Percentiles rank a stretch among this genome's conserved stretches.
These are phyloP conservation scores for Chiua virens DNA, from an alignment of 768 basidiomycete genomes.

Conservation along the genomic window DNA sequence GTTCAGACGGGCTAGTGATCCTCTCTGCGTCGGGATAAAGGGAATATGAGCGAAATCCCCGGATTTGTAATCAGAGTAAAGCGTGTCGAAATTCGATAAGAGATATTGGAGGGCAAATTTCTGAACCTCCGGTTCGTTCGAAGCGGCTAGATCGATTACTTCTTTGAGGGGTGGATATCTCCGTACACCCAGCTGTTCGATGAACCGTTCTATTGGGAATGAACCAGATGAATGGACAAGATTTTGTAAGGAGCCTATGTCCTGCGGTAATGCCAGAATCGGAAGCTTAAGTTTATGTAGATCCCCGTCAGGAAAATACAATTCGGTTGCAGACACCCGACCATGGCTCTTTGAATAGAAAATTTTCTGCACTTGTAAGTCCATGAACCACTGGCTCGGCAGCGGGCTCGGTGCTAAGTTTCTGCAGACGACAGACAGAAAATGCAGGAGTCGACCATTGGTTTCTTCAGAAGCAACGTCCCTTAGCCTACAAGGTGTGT, in stretches of 20 bases:
- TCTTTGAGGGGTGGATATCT: constrained; percentile 1
- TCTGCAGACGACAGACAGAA: constrained; percentile 64
- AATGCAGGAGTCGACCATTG: constrained; percentile 37
- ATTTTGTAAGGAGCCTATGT: neutral
- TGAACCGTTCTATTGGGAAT: neutral
- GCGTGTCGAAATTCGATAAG: too few species aligned
- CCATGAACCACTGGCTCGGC: neutral
- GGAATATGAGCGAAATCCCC: too few species aligned
- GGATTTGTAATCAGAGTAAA: too few species aligned
- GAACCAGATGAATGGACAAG: neutral
- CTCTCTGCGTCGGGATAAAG: too few species aligned
- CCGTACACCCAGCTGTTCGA: constrained; percentile 1
- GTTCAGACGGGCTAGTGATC: constrained; percentile 5
- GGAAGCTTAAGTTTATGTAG: constrained; percentile 76
- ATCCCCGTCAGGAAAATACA: constrained; percentile 78
- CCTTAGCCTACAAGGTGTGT: constrained; percentile 7
- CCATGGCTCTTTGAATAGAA: constrained; percentile 7
- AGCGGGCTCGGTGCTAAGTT: constrained; percentile 34
- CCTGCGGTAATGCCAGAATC: constrained; percentile 46
- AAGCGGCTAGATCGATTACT: constrained; percentile 8
- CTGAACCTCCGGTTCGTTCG: neutral
- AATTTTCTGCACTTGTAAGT: constrained; percentile 1
- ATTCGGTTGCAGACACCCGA: constrained; percentile 33
- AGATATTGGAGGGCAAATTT: too few species aligned
- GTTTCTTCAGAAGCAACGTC: constrained; percentile 6